phyloP scores from a whole-genome alignment of 345 rosid species.

The Aurinia saxatilis region DNA sequence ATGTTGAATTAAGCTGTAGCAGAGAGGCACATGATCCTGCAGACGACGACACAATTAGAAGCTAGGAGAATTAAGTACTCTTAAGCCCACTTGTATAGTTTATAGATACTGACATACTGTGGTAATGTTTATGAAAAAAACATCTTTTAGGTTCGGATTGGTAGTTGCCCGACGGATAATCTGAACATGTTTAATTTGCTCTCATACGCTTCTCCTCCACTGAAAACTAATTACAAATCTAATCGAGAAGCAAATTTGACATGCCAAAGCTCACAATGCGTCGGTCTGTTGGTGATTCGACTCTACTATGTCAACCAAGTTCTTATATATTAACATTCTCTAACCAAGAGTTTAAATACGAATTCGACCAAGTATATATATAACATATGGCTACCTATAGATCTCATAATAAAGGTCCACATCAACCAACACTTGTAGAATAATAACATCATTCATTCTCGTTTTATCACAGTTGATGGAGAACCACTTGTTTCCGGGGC shows the following conservation, averaged over 20 bases:
- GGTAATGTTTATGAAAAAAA: not conserved
- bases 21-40: not conserved
- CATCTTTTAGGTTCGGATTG: too few relatives aligned
- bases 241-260: too few relatives aligned
- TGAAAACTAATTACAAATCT: too few relatives aligned
- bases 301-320: too few relatives aligned
- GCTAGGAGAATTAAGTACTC: not conserved
- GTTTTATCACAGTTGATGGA: conserved; percentile 11
- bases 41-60: not conserved
- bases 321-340: not conserved
- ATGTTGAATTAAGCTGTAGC: not conserved
- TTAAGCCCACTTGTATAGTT: conserved; percentile 6
- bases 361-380: conserved; percentile 3
- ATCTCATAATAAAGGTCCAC: conserved; percentile 4
- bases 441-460: conserved; percentile 23
- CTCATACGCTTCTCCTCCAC: too few relatives aligned
- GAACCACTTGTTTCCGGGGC: conserved; percentile 14
- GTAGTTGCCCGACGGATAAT: too few relatives aligned
- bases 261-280: too few relatives aligned
- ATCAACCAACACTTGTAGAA: not conserved
- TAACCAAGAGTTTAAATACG: conserved; percentile 8
- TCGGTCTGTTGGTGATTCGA: too few relatives aligned
- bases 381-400: not conserved
- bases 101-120: not conserved
- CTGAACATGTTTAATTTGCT: too few relatives aligned